Evolutionary conservation across 2,329 filamentous ascomycete species (phyloP), one percentile per base, ranked within the genome.

Genomic region (Fusarium sp.): DNA sequence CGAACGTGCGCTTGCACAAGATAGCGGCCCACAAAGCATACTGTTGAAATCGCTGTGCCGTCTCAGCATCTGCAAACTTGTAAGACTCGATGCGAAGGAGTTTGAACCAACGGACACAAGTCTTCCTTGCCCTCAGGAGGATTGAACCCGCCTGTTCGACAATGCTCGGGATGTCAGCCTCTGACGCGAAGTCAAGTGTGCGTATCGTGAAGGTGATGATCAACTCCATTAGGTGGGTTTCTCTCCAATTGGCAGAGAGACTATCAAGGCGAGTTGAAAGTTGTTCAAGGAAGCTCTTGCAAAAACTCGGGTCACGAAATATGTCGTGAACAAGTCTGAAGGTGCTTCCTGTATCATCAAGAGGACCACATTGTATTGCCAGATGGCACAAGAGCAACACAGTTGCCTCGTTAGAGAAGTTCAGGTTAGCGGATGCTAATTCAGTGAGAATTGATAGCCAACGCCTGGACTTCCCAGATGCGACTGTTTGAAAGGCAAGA

Each of bases 171-270:
- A 53, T 47, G 18, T 22, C 40, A 6, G 71, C 59, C 18, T 51
- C 67, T 49, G 47, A 70, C 2, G 71, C 41, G 12, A 58, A 24
- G 57, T 71, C 46, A 47, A 72, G 80, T 6, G 75, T 70, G 6
- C 86, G 83, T 3, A 88, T 72, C 1, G 81, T 72, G 3, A 92
- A 70, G 0, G 83, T 86, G 15, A 91, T 81, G 8, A 91, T 60
- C 0, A 84, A 82, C 10, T 88, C 85, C 88, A 92, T 90, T 13
- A 84, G 81, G 52, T 86, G 77, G 0, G 79, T 82, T 68, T 91
- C 90, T 1, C 88, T 82, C 87, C 88, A 91, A 44, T 90, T 92
- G 0, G 79, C 77, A 0, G 78, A 76, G 16, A 92, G 84, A 0
- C 75, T 75, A 0, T 81, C 74, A 0, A 91, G 62, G 1, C 80